Conservation (phyloP, 2,329 filamentous ascomycete species). For the Cytospora mali region DNA sequence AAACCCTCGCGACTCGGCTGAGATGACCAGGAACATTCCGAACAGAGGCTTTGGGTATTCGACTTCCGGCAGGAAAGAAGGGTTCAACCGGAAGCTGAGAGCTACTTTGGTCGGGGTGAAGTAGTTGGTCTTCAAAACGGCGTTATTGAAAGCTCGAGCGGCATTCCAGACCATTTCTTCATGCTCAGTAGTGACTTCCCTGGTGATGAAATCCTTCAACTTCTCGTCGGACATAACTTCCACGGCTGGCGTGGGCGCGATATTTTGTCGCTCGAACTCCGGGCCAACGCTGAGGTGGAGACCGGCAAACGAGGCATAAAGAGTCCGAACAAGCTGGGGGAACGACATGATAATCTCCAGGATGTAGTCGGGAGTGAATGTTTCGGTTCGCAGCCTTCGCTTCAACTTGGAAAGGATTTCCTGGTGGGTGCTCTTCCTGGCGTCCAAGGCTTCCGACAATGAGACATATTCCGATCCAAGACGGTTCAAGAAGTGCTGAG, state of each 20-base stretch:
- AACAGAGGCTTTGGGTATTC: slow-evolving; percentile 95
- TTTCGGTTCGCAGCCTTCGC: slow-evolving; percentile 91
- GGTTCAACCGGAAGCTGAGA: slow-evolving; percentile 91
- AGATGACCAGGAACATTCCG: slow-evolving; percentile 98
- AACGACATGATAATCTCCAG: slow-evolving; percentile 94
- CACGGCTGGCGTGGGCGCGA: slow-evolving; percentile 58
- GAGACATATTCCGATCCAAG: slow-evolving; percentile 91
- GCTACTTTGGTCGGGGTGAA: slow-evolving; percentile 97
- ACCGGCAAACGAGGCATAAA: slow-evolving; percentile 91
- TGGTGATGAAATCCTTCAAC: slow-evolving; percentile 76
- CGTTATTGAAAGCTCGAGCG: slow-evolving; percentile 93
- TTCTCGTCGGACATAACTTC: slow-evolving; percentile 75
- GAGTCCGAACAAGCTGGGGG: slow-evolving; percentile 79
- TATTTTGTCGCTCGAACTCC: slow-evolving; percentile 52
- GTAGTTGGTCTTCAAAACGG: slow-evolving; percentile 97
- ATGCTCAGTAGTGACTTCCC: slow-evolving; percentile 87
- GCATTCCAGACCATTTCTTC: slow-evolving; percentile 98
- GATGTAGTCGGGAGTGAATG: slow-evolving; percentile 97
- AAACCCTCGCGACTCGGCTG: slow-evolving; percentile 94
- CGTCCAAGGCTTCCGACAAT: slow-evolving; percentile 77
- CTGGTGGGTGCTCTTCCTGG: slow-evolving; percentile 79
- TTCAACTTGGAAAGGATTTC: slow-evolving; percentile 93
- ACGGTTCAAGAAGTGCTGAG: slow-evolving; percentile 96
- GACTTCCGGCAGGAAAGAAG: slow-evolving; percentile 81
- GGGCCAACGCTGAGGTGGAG: slow-evolving; percentile 68